A percentile compares a stretch with the other conserved stretches of the same genome.
phyloP scores from a whole-genome alignment of 768 basidiomycete genomes.

The Sporobolomyces phaffii region DNA sequence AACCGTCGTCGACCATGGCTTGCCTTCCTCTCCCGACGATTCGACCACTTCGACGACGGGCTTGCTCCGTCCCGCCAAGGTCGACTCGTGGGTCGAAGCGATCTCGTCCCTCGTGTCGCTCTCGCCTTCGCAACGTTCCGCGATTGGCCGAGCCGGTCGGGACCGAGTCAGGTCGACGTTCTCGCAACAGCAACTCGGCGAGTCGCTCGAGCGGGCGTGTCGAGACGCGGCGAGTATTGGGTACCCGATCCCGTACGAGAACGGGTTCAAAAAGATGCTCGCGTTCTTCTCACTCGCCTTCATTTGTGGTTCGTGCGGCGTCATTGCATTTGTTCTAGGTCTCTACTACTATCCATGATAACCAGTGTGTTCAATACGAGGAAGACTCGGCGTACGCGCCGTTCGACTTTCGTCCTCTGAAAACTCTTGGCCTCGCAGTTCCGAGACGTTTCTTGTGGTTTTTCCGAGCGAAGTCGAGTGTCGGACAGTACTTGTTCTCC shows the following conservation, averaged over 20 bases:
- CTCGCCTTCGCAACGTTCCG: slow-evolving; percentile 48
- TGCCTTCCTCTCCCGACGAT: slow-evolving; percentile 35
- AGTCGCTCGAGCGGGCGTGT: slow-evolving; percentile 53
- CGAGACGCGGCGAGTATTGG: slow-evolving; percentile 45
- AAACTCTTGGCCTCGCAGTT: too few relatives aligned
- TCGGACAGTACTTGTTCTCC: too few relatives aligned
- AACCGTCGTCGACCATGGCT: slow-evolving; percentile 56
- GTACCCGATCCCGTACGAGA: slow-evolving; percentile 23
- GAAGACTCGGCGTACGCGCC: too few relatives aligned
- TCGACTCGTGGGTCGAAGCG: slow-evolving; percentile 65
- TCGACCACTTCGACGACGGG: slow-evolving; percentile 55
- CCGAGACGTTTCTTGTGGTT: too few relatives aligned
- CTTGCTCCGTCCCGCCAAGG: slow-evolving; percentile 62
- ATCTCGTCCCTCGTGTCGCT: slow-evolving; percentile 55
- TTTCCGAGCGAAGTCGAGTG: too few relatives aligned
- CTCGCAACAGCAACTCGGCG: slow-evolving; percentile 55
- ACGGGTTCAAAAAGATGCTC: slow-evolving; percentile 28
- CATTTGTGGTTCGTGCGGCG: not conserved
- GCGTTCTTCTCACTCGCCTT: not conserved
- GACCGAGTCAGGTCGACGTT: slow-evolving; percentile 62
- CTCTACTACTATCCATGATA: not conserved
- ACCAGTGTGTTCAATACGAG: too few relatives aligned
- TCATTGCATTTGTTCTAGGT: not conserved
- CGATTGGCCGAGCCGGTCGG: slow-evolving; percentile 57
- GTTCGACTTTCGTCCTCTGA: too few relatives aligned